phyloP scores from a whole-genome alignment of 352 stramenopile species.

The Globisporangium recalcitrans region DNA sequence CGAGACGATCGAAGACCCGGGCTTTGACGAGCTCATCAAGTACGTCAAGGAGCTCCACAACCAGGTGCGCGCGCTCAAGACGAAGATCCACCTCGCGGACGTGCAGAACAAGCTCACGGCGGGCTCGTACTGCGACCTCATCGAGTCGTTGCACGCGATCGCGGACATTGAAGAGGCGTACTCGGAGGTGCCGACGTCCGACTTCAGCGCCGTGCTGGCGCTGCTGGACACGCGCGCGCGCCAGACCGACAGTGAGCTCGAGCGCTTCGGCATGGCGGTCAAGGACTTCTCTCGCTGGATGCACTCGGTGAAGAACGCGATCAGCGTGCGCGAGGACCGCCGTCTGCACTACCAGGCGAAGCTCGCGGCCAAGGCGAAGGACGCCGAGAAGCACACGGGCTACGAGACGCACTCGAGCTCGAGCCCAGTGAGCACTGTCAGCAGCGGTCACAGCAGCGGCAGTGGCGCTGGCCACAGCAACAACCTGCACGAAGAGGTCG shows the following conservation, averaged over 20 bases:
- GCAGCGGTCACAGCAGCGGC: constrained; percentile 8
- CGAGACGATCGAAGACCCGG: constrained; percentile 60
- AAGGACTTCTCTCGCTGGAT: constrained; percentile 77
- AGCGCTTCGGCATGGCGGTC: constrained; percentile 50
- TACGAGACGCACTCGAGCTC: constrained; percentile 19
- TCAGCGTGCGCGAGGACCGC: constrained; percentile 75
- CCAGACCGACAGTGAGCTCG: constrained; percentile 70
- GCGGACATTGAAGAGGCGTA: constrained; percentile 66
- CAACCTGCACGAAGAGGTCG: constrained; percentile 40
- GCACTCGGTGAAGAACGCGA: constrained; percentile 56
- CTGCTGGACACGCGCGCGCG: constrained; percentile 70
- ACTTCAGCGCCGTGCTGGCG: constrained; percentile 57
- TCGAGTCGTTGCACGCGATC: constrained; percentile 63
- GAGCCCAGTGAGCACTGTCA: constrained; percentile 21
- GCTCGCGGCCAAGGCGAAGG: constrained; percentile 38
- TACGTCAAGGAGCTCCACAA: constrained; percentile 63
- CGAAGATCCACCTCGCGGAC: constrained; percentile 51
- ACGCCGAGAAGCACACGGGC: constrained; percentile 22
- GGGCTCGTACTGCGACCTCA: constrained; percentile 79
- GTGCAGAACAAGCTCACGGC: constrained; percentile 68
- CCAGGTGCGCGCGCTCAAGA: constrained; percentile 59
- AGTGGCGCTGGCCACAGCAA: constrained; percentile 10
- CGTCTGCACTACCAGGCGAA: constrained; percentile 76
- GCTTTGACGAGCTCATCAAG: constrained; percentile 57
- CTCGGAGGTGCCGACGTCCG: constrained; percentile 50